Percentiles rank a stretch among this genome's conserved stretches.
phyloP scores from a whole-genome alignment of 176 grass and related monocot genomes.

The Zea luxurians region DNA sequence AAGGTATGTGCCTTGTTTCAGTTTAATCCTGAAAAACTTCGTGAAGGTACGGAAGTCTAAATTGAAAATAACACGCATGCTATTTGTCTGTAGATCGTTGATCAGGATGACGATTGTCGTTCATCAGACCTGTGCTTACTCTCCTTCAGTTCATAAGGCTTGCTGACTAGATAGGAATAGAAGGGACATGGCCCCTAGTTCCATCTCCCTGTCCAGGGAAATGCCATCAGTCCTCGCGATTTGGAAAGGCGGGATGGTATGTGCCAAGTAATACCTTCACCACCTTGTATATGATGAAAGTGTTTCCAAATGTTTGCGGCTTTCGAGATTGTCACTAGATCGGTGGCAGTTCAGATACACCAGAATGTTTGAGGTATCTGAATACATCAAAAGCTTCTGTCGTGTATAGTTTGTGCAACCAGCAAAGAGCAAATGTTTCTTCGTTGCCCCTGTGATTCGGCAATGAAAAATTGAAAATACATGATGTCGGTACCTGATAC shows the following conservation, averaged over 20 bases:
- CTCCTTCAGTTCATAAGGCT: conserved; percentile 35
- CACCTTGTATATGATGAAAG: conserved; percentile 32
- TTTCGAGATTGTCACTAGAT: conserved; percentile 7
- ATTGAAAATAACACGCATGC: neutral
- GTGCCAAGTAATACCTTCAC: conserved; percentile 32
- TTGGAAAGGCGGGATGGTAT: conserved; percentile 44
- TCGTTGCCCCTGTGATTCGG: neutral
- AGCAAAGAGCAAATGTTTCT: neutral
- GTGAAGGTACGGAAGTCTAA: conserved; percentile 2
- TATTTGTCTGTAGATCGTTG: conserved; percentile 50
- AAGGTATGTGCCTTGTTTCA: conserved; percentile 47
- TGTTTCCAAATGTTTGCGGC: conserved; percentile 18
- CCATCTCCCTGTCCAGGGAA: conserved; percentile 34
- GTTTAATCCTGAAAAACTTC: neutral
- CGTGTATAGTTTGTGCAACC: conserved; percentile 32
- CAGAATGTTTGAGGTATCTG: conserved; percentile 29
- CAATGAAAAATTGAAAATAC: neutral
- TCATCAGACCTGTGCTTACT: conserved; percentile 56
- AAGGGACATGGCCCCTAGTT: neutral
- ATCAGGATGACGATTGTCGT: conserved; percentile 15
- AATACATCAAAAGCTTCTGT: conserved; percentile 23
- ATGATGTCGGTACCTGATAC: neutral
- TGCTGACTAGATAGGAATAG: conserved; percentile 27
- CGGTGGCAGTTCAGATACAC: conserved; percentile 18
- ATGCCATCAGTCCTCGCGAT: conserved; percentile 31